Evolutionary conservation across 257 asterid genomes (phyloP).

Genomic region (Solanum rostratum): DNA sequence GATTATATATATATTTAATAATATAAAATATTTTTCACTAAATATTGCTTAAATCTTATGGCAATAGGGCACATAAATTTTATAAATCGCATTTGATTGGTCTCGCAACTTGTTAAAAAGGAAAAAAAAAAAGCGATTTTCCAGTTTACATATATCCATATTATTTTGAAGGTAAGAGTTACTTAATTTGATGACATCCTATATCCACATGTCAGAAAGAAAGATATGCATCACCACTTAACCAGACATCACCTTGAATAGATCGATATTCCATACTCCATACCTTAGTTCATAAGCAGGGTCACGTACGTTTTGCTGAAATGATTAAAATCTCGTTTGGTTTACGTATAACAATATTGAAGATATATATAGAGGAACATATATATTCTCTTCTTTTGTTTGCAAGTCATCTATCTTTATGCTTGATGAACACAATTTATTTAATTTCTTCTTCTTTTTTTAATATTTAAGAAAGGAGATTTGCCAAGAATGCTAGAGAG

Average conservation of each 20-base stretch:
- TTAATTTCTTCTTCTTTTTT: background rate
- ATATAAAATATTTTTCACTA: background rate
- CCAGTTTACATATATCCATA: background rate
- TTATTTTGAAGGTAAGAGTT: background rate
- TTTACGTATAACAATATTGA: background rate
- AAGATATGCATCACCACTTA: background rate
- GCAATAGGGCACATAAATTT: background rate
- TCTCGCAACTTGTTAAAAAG: background rate
- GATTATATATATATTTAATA: background rate
- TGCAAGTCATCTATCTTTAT: background rate
- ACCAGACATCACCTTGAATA: background rate
- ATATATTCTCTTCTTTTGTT: background rate
- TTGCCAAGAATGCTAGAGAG: too few species aligned
- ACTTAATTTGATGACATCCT: background rate
- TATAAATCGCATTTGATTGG: background rate
- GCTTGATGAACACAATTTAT: background rate
- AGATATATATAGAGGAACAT: background rate
- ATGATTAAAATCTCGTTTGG: background rate
- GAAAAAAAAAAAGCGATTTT: background rate
- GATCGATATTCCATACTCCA: background rate
- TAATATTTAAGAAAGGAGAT: too few species aligned
- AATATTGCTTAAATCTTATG: background rate
- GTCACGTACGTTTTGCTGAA: background rate
- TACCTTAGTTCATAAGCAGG: background rate
- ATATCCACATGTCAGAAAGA: background rate